A percentile compares a stretch with the other conserved stretches of the same genome.
These are phyloP conservation scores for Aspergillus sp. DNA, from an alignment of 2,329 filamentous ascomycete genomes.

Conservation along the genomic window DNA sequence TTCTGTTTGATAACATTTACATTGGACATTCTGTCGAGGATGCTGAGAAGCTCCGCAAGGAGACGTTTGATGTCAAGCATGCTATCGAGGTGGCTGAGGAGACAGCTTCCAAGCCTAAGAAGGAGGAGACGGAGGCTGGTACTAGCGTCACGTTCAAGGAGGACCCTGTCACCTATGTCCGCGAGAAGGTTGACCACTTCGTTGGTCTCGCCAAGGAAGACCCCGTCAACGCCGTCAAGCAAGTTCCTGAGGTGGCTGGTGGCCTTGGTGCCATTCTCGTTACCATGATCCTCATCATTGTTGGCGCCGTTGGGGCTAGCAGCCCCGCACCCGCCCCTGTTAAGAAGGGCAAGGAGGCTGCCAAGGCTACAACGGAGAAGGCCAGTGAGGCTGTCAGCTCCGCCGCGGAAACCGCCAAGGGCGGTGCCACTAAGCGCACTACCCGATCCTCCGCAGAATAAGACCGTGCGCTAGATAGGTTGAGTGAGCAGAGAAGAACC, in stretches of 20 bases:
- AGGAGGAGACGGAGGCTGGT: conserved; percentile 66
- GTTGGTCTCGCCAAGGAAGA: conserved; percentile 78
- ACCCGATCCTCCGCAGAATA: conserved; percentile 47
- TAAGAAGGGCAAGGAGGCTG: conserved; percentile 75
- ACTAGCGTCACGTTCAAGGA: conserved; percentile 81
- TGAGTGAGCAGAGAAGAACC: background rate
- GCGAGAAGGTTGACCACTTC: conserved; percentile 93
- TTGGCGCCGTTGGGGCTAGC: conserved; percentile 64
- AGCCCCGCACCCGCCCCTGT: conserved; percentile 64
- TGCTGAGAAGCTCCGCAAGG: conserved; percentile 80
- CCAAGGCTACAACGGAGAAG: conserved; percentile 60
- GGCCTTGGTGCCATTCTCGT: conserved; percentile 70
- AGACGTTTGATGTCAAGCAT: conserved; percentile 89
- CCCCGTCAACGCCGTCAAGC: conserved; percentile 80
- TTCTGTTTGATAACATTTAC: conserved; percentile 99
- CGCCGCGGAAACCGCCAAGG: conserved; percentile 73
- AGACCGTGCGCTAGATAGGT: conserved; percentile 9
- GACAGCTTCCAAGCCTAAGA: conserved; percentile 77
- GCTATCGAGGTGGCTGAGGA: conserved; percentile 77
- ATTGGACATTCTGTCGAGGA: conserved; percentile 96
- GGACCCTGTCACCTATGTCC: conserved; percentile 82
- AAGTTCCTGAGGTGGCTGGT: conserved; percentile 87
- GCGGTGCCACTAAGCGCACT: conserved; percentile 62
- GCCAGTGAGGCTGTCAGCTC: conserved; percentile 62
- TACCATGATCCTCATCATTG: conserved; percentile 68